Base-by-base conservation (phyloP, 2,329 filamentous ascomycete genomes). In the Fusarium austroafricanum region DNA sequence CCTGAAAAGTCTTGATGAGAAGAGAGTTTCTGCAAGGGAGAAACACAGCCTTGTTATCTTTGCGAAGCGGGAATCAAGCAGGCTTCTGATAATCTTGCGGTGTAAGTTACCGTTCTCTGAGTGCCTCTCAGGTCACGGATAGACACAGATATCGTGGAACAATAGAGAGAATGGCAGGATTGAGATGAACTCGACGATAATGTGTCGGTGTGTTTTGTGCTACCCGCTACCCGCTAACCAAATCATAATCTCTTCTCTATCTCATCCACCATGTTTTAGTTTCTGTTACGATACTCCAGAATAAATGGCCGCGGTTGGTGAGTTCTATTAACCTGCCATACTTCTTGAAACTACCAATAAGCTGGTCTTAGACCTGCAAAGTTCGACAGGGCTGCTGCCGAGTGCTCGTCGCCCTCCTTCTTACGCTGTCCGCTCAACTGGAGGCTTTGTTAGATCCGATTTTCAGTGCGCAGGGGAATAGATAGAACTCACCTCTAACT, bases 391-490 rank as follows among this genome's bases (percentile, higher is more conserved):
- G 83, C 79, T 54, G 84, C 80, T n/a, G 75, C 61, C 12, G 75
- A 55, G 58, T 77, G 81, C 59, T 83, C 84, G 21, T 83, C 82
- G 60, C 89, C 86, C 58, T 92, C 90, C 73, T 88, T 90, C 79
- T 91, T 92, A 63, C 90, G 83, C 74, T 93, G 90, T 17, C 91
- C 91, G 43, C 86, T 86, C 74, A 91, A 77, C 89, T 91, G 68
- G 35, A 64, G 39, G 23, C 28, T n/a, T 64, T 21, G 62, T 71
- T 61, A 63, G 65, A 53, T 51, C 33, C 14, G 11, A 23, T 6
- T 63, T 18, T 33, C 14, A 35, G 21, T 3, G 17, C 10, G 44
- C 5, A 26, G 18, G 15, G 23, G 18, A 40, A 38, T 21, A 11
- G 15, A 15, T 20, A 29, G 20, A 23, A 80, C 86, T 80, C 79